Percentiles rank a stretch among this genome's conserved stretches.
These are phyloP conservation scores for Nannizziopsis arthrosporioides DNA, from an alignment of 2,329 filamentous ascomycete genomes.

Conservation along the genomic window DNA sequence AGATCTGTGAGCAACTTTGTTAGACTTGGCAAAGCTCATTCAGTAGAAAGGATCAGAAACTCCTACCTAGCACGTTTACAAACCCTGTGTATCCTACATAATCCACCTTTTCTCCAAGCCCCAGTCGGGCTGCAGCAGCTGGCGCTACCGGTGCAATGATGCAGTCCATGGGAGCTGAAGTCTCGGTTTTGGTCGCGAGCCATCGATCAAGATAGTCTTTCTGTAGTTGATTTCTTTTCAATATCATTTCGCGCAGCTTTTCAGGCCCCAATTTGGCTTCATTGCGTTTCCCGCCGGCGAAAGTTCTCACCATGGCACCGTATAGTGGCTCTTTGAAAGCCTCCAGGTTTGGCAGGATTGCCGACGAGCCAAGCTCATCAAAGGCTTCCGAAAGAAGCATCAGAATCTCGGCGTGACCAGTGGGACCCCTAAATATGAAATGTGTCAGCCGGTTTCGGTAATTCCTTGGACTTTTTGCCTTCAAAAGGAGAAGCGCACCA, in stretches of 20 bases:
- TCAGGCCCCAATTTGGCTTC: conserved; percentile 17
- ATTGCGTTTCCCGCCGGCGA: conserved; percentile 1
- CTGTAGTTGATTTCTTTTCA: conserved; percentile 20
- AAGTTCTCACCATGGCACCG: conserved; percentile 12
- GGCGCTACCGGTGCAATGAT: conserved; percentile 16
- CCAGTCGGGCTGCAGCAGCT: conserved; percentile 15
- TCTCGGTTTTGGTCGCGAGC: conserved; percentile 16
- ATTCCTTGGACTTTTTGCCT: too few relatives aligned
- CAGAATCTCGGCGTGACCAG: conserved; percentile 24
- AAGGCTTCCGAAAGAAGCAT: conserved; percentile 22
- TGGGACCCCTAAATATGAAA: conserved; percentile 20
- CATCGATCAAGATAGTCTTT: conserved; percentile 17
- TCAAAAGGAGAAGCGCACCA: conserved; percentile 4
- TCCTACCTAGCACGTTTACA: conserved; percentile 21
- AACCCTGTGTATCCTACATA: conserved; percentile 23
- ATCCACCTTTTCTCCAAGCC: conserved; percentile 18
- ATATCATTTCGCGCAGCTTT: conserved; percentile 22
- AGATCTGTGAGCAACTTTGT: conserved; percentile 19
- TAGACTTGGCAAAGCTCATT: background rate
- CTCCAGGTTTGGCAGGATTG: conserved; percentile 22
- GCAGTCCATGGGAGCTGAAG: conserved; percentile 15
- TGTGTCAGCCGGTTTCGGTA: conserved; percentile 3
- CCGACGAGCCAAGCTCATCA: conserved; percentile 26
- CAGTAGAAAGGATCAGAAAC: background rate
- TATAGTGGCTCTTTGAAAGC: conserved; percentile 21